Conservation (phyloP, 2,329 filamentous ascomycete species). For the Nigrograna mackinnonii region DNA sequence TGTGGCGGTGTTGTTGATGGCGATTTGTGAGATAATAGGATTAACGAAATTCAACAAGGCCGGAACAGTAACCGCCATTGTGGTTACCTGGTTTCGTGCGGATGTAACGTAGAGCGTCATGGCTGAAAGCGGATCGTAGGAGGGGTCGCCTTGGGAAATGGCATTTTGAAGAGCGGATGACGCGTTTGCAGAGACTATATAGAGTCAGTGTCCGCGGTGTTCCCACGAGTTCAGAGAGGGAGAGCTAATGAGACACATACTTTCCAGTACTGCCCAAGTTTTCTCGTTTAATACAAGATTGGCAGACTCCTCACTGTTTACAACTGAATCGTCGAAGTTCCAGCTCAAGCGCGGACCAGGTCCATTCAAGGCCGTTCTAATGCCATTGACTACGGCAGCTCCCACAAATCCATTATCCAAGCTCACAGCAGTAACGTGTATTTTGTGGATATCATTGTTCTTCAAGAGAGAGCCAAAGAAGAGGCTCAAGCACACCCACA, state of each 20-base stretch:
- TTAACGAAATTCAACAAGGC: conserved; percentile 3
- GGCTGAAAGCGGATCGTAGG: conserved; percentile 5
- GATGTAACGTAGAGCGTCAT: conserved; percentile 8
- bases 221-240: no score
- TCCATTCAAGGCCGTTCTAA: background rate
- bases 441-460: conserved; percentile 3
- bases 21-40: background rate
- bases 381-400: background rate
- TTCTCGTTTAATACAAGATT: conserved; percentile 4
- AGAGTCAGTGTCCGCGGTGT: no score
- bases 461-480: conserved; percentile 9
- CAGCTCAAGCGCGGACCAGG: background rate
- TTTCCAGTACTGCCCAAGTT: conserved; percentile 7
- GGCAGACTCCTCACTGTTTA: background rate
- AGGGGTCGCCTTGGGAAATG: conserved; percentile 1
- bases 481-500: conserved; percentile 7
- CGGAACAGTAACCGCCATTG: conserved; percentile 4
- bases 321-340: background rate
- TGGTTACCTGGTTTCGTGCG: conserved; percentile 7
- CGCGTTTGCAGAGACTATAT: background rate
- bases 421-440: conserved; percentile 2
- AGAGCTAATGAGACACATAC: no score
- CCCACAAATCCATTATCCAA: background rate
- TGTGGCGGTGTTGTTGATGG: background rate
- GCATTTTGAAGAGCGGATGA: background rate